Conservation (phyloP, 2,329 filamentous ascomycete species). For the Pseudocercospora pini-densiflorae region DNA sequence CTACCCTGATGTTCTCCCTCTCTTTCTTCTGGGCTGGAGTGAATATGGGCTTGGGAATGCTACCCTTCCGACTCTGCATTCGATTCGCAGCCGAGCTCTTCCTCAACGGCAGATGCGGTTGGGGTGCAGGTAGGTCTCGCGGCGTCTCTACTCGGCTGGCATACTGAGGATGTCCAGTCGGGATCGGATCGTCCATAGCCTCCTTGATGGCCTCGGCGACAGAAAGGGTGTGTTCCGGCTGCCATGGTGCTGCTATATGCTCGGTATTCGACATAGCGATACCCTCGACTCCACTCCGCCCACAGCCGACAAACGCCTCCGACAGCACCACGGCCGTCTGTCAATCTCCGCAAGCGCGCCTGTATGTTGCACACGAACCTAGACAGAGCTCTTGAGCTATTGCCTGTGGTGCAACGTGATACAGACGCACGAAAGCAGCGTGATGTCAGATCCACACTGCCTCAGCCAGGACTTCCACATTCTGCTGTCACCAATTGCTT, state of each 20-base stretch:
- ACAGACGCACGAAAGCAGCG: slow-evolving; percentile 8
- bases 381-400: slow-evolving; percentile 9
- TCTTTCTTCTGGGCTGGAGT: slow-evolving; percentile 26
- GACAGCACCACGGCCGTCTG: background rate
- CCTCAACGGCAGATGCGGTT: slow-evolving; percentile 48
- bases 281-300: background rate
- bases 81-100: slow-evolving; percentile 45
- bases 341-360: background rate
- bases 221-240: slow-evolving; percentile 26
- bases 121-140: slow-evolving; percentile 61
- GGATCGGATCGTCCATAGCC: slow-evolving; percentile 32
- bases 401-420: slow-evolving; percentile 17
- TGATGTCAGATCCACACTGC: slow-evolving; percentile 20
- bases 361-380: background rate
- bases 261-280: background rate
- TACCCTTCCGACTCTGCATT: slow-evolving; percentile 37
- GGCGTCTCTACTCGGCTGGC: slow-evolving; percentile 64
- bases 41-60: slow-evolving; percentile 37
- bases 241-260: slow-evolving; percentile 27
- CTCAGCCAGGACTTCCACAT: slow-evolving; percentile 11
- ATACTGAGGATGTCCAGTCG: slow-evolving; percentile 6
- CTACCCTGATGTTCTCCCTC: slow-evolving; percentile 24
- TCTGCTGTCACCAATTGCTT: background rate
- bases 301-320: background rate
- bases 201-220: slow-evolving; percentile 34